These are phyloP conservation scores for Bruguiera gymnorhiza DNA, from an alignment of 345 rosid genomes.

Conservation along the genomic window DNA sequence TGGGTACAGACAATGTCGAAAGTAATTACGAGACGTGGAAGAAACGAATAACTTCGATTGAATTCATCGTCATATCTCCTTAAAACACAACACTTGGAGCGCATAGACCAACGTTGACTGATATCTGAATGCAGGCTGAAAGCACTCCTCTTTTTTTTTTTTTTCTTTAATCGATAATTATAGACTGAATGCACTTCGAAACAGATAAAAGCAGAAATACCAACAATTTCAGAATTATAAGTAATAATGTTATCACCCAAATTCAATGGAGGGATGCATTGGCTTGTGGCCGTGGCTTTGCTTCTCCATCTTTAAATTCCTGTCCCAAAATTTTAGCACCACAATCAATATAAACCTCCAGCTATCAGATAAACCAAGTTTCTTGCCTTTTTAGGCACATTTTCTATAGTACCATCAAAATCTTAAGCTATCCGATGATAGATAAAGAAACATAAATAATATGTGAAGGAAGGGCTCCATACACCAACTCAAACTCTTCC, in stretches of 20 bases:
- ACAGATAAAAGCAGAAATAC: conserved; percentile 22
- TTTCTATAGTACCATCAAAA: no score
- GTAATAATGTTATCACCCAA: conserved; percentile 11
- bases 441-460: no score
- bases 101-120: conserved; percentile 21
- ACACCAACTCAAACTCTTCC: no score
- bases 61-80: conserved; percentile 26
- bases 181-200: conserved; percentile 21
- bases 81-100: conserved; percentile 28
- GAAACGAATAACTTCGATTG: conserved; percentile 17
- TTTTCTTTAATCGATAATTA: no score
- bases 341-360: background rate
- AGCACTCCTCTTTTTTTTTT: background rate
- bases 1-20: conserved; percentile 15
- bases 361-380: no score
- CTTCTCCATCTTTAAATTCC: conserved; percentile 26
- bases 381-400: no score
- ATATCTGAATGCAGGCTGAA: conserved; percentile 20
- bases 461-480: no score
- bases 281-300: conserved; percentile 12
- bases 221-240: conserved; percentile 24
- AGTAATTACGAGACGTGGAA: background rate
- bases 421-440: no score
- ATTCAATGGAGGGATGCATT: conserved; percentile 16
- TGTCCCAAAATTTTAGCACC: background rate